Evolutionary conservation across 2,329 filamentous ascomycete species (phyloP), one percentile per base, ranked within the genome.

Genomic region (Aspergillus sp.): DNA sequence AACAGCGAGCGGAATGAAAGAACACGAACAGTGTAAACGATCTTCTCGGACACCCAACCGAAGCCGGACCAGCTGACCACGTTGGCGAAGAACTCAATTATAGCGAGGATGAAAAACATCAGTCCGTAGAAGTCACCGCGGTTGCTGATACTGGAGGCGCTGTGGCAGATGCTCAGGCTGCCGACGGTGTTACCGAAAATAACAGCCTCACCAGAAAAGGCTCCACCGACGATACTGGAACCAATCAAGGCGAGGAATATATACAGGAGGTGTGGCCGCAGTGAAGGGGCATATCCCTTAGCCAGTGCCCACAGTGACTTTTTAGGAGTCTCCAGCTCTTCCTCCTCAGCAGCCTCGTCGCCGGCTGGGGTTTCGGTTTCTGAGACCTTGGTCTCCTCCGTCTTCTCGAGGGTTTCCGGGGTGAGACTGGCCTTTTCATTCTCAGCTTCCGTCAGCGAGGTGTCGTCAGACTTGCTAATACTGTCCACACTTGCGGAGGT

Each of bases 1-100:
- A 90, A 83, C 1, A 91, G 75, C 0, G 88, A 85, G 2, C 86
- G 83, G 70, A 91, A 85, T 0, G 86, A 88, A 1, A 88, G 73
- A 2, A 88, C 82, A 55, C 88, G 82, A 8, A 89, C 83, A 48
- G 80, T 83, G 71, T 86, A 88, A 1, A 91, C 78, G 1, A 90
- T 75, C 63, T 87, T 85, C 70, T 91, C 88, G 0, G 88, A 84
- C 0, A 86, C 77, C 59, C 80, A 77, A 1, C 85, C 85, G 62
- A 88, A 87, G 2, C 77, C 75, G 1, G 81, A 78, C 80, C 85
- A 85, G 64, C 85, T 88, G 30, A 82, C 78, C 4, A 86, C 75
- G 63, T 90, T 89, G 64, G 84, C 85, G 23, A 86, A 78, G 67
- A 88, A 82, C 62, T 86, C 85, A 21, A 87, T 78, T 38, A 83